Evolutionary conservation across 2,329 filamentous ascomycete genomes (phyloP).

Genomic region (Pyricularia sp.): DNA sequence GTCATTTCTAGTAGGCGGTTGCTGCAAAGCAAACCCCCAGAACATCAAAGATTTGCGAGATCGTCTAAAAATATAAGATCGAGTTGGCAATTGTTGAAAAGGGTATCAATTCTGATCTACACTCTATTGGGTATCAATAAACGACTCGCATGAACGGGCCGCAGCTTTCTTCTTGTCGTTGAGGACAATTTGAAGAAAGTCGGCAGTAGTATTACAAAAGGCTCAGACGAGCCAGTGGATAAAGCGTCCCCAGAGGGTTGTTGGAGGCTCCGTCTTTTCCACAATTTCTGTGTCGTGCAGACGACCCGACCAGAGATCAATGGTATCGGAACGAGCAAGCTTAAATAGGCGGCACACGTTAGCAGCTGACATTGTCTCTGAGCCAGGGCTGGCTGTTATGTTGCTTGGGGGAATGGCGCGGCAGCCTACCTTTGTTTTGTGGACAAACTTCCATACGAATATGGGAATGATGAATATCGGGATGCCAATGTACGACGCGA

Average conservation of each 20-base stretch:
- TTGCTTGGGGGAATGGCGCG: not conserved
- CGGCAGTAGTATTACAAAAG: not conserved
- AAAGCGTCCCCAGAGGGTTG: not conserved
- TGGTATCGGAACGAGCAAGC: not conserved
- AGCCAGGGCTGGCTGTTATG: not conserved
- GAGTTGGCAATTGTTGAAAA: not conserved
- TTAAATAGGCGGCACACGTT: not conserved
- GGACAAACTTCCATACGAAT: slow-evolving; percentile 27
- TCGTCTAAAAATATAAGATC: not conserved
- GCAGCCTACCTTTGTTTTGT: slow-evolving; percentile 23
- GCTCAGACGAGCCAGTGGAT: not conserved
- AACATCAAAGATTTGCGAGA: not conserved
- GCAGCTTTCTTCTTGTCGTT: not conserved
- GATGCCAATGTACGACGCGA: slow-evolving; percentile 30
- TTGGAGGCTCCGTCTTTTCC: not conserved
- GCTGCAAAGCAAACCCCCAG: slow-evolving; percentile 28
- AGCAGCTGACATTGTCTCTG: not conserved
- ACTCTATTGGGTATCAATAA: not conserved
- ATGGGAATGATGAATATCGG: slow-evolving; percentile 30
- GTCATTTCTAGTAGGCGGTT: slow-evolving; percentile 41
- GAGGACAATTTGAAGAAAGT: not conserved
- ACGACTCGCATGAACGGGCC: not conserved
- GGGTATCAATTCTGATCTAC: not conserved
- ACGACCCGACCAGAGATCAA: not conserved
- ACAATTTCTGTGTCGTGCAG: not conserved